Base-by-base conservation (phyloP, 2,329 filamentous ascomycete species). In the Pseudohalonectria lignicola region DNA sequence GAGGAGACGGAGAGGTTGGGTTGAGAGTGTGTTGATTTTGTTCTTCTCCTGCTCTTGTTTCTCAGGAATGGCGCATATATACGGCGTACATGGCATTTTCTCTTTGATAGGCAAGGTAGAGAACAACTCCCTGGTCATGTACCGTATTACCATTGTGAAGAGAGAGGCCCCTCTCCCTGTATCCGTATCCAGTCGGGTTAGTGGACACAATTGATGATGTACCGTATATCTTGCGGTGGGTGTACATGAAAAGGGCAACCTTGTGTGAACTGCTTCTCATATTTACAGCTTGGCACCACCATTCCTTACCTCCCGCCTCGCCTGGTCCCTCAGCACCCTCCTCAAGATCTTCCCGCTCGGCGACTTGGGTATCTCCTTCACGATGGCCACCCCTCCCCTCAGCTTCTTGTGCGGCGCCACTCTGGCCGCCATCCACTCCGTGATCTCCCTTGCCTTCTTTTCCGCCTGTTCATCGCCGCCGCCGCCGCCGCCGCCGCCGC, bases 1-100 rank as follows among this genome's bases (percentile, higher is more conserved):
- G 86, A 93, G 47, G 90, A 96, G 67, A 80, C 86, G 1, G 88
- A 96, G 71, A 86, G 79, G 61, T 64, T 93, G 53, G 72, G 63
- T 37, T 77, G 55, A 54, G 10, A n/a, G 17, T 21, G 16, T 15
- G 29, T 30, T 12, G 4, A 15, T 8, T 11, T 31, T 34, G 31
- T 34, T n/a, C n/a, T n/a, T n/a, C n/a, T n/a, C n/a, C n/a, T n/a
- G n/a, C n/a, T n/a, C n/a, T n/a, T n/a, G n/a, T n/a, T n/a, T n/a
- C n/a, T n/a, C n/a, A n/a, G n/a, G n/a, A 28, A 28, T n/a, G 33
- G 16, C 17, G 29, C 29, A 35, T 15, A 35, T 6, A 35, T 18
- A 34, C 13, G 20, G 5, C 5, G 18, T 7, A 20, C 10, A 21
- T 5, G 29, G 29, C 7, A 31, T 5, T 31, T n/a, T n/a, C n/a